A percentile compares a stretch with the other conserved stretches of the same genome.
phyloP scores from a whole-genome alignment of 306 rosid genomes.

The Hippophae tibetana region DNA sequence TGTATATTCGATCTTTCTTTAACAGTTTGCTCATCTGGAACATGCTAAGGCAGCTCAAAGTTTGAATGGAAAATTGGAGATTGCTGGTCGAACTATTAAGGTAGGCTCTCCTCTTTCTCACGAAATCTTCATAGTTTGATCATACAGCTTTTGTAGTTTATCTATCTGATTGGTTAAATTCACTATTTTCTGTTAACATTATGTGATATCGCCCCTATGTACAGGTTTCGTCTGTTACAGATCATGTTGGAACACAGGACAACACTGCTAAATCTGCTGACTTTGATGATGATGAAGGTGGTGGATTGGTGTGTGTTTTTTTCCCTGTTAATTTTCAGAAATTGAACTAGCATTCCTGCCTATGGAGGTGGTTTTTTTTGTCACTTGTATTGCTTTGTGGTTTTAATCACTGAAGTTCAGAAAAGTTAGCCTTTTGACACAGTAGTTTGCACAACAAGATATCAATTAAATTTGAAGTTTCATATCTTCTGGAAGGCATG shows the following conservation, averaged over 20 bases:
- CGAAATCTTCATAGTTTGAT: constrained; percentile 1
- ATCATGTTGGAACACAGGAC: constrained; percentile 84
- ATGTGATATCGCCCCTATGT: not conserved
- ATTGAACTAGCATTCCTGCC: too few species aligned
- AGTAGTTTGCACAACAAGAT: too few species aligned
- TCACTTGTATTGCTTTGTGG: not conserved
- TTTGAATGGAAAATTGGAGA: constrained; percentile 87
- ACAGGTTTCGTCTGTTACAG: constrained; percentile 92
- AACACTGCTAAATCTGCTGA: constrained; percentile 78
- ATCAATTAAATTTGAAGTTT: too few species aligned
- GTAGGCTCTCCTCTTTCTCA: constrained; percentile 23
- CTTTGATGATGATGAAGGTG: constrained; percentile 91
- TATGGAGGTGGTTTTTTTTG: not conserved
- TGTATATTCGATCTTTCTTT: not conserved
- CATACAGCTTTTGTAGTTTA: not conserved
- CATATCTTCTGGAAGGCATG: too few species aligned
- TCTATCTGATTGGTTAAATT: not conserved
- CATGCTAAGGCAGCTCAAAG: constrained; percentile 96
- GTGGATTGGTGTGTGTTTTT: constrained; percentile 71
- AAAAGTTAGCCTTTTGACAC: too few species aligned
- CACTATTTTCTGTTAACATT: not conserved
- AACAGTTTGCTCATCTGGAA: constrained; percentile 89
- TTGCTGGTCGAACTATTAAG: constrained; percentile 93
- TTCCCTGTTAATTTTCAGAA: not conserved
- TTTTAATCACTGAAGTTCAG: too few species aligned